These are phyloP conservation scores for Saccharum officinarum DNA, from an alignment of 176 grass and related monocot genomes.

Conservation along the genomic window DNA sequence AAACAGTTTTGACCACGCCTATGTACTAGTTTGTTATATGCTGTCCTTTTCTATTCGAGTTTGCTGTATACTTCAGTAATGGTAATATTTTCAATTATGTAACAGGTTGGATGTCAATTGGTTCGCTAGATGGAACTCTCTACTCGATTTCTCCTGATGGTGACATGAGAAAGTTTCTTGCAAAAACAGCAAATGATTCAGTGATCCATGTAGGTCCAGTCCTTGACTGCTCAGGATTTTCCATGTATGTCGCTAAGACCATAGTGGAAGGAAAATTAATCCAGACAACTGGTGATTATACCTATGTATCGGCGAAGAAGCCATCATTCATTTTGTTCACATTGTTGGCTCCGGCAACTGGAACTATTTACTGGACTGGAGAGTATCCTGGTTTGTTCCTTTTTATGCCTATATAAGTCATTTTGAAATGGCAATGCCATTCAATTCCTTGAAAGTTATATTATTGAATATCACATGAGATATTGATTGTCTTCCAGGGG, in stretches of 20 bases:
- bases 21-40: neutral
- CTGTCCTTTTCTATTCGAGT: neutral
- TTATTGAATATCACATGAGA: neutral
- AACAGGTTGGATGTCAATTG: constrained; percentile 89
- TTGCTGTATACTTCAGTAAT: neutral
- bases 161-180: constrained; percentile 58
- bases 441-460: neutral
- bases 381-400: constrained; percentile 57
- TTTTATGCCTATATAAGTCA: constrained; percentile 14
- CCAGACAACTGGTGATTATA: constrained; percentile 42
- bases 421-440: neutral
- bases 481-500: constrained; percentile 47
- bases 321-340: constrained; percentile 55
- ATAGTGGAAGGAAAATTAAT: constrained; percentile 61
- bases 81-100: constrained; percentile 14
- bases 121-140: constrained; percentile 72
- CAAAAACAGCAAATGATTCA: constrained; percentile 51
- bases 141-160: constrained; percentile 77
- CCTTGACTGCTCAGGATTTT: constrained; percentile 72
- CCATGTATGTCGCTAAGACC: constrained; percentile 57
- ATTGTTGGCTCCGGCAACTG: constrained; percentile 68
- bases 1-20: neutral
- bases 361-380: constrained; percentile 75
- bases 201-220: constrained; percentile 68
- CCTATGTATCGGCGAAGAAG: constrained; percentile 59